Conservation (phyloP, 2,329 filamentous ascomycete genomes). For the Nothopassalora personata region DNA sequence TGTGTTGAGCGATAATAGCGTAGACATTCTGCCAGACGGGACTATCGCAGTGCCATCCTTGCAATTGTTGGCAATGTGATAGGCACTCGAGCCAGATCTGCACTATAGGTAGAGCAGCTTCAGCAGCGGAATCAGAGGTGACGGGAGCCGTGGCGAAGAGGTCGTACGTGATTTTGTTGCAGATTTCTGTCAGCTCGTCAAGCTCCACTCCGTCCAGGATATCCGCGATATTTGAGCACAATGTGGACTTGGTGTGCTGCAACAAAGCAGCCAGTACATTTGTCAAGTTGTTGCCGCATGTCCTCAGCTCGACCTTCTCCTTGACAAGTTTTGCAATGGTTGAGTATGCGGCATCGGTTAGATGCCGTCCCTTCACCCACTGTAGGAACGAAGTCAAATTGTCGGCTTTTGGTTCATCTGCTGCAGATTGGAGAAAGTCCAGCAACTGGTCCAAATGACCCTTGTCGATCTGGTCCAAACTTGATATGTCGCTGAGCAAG, state of each 20-base stretch:
- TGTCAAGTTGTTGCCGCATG: neutral
- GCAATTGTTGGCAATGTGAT: neutral
- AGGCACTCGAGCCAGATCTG: slow-evolving; percentile 9
- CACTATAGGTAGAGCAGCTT: neutral
- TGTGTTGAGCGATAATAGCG: neutral
- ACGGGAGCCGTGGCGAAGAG: neutral
- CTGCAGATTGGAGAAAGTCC: slow-evolving; percentile 22
- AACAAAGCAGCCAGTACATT: slow-evolving; percentile 1
- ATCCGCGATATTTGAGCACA: slow-evolving; percentile 7
- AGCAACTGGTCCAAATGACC: slow-evolving; percentile 10
- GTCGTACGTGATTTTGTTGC: neutral
- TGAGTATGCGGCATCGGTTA: neutral
- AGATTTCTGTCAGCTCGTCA: neutral
- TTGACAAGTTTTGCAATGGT: slow-evolving; percentile 7
- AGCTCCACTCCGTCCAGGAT: neutral
- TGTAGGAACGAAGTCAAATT: slow-evolving; percentile 19
- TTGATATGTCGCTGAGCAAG: slow-evolving; percentile 11
- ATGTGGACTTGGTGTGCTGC: neutral
- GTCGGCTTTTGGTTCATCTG: slow-evolving; percentile 23
- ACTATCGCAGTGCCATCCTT: neutral
- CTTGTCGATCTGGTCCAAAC: neutral
- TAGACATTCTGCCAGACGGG: slow-evolving; percentile 16
- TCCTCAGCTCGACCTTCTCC: slow-evolving; percentile 16
- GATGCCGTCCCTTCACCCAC: slow-evolving; percentile 15
- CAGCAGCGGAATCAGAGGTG: neutral